Evolutionary conservation across 2,329 filamentous ascomycete species (phyloP).

Genomic region (Zalaria sp.): DNA sequence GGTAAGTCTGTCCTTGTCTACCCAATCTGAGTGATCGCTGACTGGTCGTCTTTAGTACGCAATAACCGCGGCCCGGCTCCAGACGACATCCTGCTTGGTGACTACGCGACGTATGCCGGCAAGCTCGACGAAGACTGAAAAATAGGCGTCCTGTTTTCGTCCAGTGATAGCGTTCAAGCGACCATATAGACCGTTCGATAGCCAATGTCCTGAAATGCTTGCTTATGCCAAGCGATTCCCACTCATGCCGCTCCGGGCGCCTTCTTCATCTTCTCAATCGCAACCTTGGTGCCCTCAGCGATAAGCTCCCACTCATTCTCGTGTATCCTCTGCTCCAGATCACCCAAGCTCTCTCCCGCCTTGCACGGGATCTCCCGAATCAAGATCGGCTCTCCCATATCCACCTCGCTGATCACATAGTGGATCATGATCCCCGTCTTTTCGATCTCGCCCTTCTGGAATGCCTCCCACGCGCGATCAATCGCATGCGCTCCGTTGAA

Average conservation of each 20-base stretch:
- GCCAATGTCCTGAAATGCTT: too few species aligned
- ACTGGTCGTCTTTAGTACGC: slow-evolving; percentile 26
- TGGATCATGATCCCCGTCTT: slow-evolving; percentile 79
- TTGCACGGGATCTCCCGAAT: slow-evolving; percentile 52
- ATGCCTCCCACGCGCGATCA: slow-evolving; percentile 61
- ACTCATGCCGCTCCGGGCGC: slow-evolving; percentile 2
- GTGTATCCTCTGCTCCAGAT: slow-evolving; percentile 62
- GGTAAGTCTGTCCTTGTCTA: slow-evolving; percentile 4
- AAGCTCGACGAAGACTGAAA: slow-evolving; percentile 48
- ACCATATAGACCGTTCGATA: slow-evolving; percentile 3
- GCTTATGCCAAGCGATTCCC: too few species aligned
- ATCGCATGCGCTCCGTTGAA: slow-evolving; percentile 65
- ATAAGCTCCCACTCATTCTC: slow-evolving; percentile 63
- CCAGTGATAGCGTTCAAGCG: slow-evolving; percentile 2
- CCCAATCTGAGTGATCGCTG: background rate
- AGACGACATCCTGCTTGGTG: slow-evolving; percentile 62
- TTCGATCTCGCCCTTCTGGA: slow-evolving; percentile 50
- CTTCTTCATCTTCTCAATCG: slow-evolving; percentile 27
- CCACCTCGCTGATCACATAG: slow-evolving; percentile 62
- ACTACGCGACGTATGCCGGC: slow-evolving; percentile 39
- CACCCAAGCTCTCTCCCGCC: slow-evolving; percentile 45
- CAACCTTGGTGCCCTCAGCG: slow-evolving; percentile 52
- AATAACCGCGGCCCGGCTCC: slow-evolving; percentile 40
- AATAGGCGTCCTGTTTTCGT: background rate
- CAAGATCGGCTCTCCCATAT: slow-evolving; percentile 62